Base-by-base conservation (phyloP, 306 rosid species). In the Mimosa bimucronata region DNA sequence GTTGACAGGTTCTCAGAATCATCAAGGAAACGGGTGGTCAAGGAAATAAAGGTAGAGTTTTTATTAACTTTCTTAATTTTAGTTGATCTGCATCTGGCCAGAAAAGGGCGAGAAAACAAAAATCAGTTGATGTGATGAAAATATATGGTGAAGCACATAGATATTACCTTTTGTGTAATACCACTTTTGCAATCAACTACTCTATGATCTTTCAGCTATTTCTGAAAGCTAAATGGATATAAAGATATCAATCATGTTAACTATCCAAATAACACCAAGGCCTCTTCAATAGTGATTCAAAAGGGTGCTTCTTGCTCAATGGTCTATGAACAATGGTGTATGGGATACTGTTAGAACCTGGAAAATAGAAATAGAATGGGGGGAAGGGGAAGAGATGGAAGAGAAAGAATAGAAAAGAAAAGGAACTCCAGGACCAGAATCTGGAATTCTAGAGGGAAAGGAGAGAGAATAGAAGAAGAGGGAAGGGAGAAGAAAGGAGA, bases 1-100 rank as follows among this genome's bases (percentile, higher is more conserved):
- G 98, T 94, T 12, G 83, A 94, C 80, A 90, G 97, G 86, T 90
- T 91, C 89, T 50, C 21, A 50, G 57, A 50, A 50, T 50, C 57
- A 50, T 78, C 85, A 82, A 88, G 97, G 88, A 94, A 88, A 86
- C 88, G 79, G 23, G 95, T 97, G 26, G 87, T 18, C 57, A 50
- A 50, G 57, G 57, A 50, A 50, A 50, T 50, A 50, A 50, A 50
- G 57, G 57, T 50, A 18, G 57, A 50, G 57, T 5, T 50, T 50
- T 50, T 50, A 15, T 18, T 50, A 15, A n/a, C 18, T 50, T 50
- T 5, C 57, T 18, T 50, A 50, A 50, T n/a, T 18, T 50, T 18
- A 45, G 52, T 50, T 50, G 57, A 50, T 5, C 4, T 50, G 8
- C 15, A 11, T 50, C 1, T 16, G 8, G 21, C 13, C 1, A 46